phyloP scores from a whole-genome alignment of 2,329 filamentous ascomycete species.

The Hymenoscyphus fructigenus region DNA sequence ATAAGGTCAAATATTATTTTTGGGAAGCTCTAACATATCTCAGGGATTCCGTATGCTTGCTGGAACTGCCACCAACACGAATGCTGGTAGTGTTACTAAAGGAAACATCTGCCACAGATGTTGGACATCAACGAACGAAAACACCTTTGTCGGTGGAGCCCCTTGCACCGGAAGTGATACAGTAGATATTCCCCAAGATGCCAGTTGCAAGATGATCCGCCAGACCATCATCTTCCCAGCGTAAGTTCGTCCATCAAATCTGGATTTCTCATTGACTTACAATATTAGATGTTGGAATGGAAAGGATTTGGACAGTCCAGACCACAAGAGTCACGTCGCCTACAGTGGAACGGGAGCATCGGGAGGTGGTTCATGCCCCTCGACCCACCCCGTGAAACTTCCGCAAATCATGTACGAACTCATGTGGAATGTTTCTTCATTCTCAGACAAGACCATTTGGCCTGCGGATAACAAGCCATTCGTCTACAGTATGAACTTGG shows the following conservation, averaged over 20 bases:
- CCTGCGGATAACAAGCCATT: slow-evolving; percentile 71
- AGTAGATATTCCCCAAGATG: slow-evolving; percentile 50
- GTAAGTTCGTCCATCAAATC: slow-evolving; percentile 12
- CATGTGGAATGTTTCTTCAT: slow-evolving; percentile 72
- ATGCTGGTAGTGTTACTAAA: slow-evolving; percentile 12
- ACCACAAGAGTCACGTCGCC: slow-evolving; percentile 65
- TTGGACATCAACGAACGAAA: slow-evolving; percentile 46
- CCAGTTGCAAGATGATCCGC: slow-evolving; percentile 52
- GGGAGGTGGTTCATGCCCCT: slow-evolving; percentile 71
- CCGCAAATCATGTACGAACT: slow-evolving; percentile 80
- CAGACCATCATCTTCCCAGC: slow-evolving; percentile 55
- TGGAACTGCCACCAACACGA: slow-evolving; percentile 23
- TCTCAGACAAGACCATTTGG: slow-evolving; percentile 45
- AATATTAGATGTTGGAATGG: slow-evolving; percentile 80
- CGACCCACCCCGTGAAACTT: slow-evolving; percentile 63
- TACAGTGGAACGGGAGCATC: slow-evolving; percentile 63
- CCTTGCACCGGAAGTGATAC: slow-evolving; percentile 54
- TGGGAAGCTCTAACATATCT: background rate
- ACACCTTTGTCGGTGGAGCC: slow-evolving; percentile 56
- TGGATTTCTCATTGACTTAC: slow-evolving; percentile 40
- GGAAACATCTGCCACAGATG: slow-evolving; percentile 33
- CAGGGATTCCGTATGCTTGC: slow-evolving; percentile 27
- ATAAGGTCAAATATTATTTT: slow-evolving; percentile 41
- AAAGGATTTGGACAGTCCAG: slow-evolving; percentile 52
- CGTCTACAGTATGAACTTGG: slow-evolving; percentile 39